Conservation (phyloP, 2,329 filamentous ascomycete genomes). For the Hymenoscyphus repandus region DNA sequence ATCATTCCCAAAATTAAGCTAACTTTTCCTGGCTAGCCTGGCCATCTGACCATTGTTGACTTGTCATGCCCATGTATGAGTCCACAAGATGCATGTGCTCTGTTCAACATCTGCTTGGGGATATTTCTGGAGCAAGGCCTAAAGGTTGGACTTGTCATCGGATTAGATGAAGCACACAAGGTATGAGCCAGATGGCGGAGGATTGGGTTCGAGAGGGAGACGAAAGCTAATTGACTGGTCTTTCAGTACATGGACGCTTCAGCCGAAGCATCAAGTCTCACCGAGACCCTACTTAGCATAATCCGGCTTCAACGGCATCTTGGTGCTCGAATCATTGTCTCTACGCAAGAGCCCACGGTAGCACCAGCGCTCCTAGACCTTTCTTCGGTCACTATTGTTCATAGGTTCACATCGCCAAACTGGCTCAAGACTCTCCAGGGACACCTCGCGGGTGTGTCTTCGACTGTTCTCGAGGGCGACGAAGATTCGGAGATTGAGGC, state of each 20-base stretch:
- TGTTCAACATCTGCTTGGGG: slow-evolving; percentile 68
- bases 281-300: slow-evolving; percentile 53
- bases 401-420: slow-evolving; percentile 62
- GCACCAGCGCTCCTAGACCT: slow-evolving; percentile 64
- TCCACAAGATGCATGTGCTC: slow-evolving; percentile 57
- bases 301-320: slow-evolving; percentile 69
- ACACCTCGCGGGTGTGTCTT: slow-evolving; percentile 42
- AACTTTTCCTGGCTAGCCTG: slow-evolving; percentile 31
- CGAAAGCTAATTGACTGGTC: background rate
- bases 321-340: slow-evolving; percentile 61
- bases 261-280: slow-evolving; percentile 51
- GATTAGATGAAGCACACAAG: slow-evolving; percentile 75
- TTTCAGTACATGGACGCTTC: slow-evolving; percentile 52
- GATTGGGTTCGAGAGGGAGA: background rate
- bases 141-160: slow-evolving; percentile 53
- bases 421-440: slow-evolving; percentile 41
- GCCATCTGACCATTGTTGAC: slow-evolving; percentile 62
- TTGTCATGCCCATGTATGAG: slow-evolving; percentile 69
- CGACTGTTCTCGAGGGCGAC: slow-evolving; percentile 17
- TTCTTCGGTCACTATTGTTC: slow-evolving; percentile 66
- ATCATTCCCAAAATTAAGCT: background rate
- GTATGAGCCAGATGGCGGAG: slow-evolving; percentile 29
- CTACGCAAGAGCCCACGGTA: slow-evolving; percentile 73
- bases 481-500: slow-evolving; percentile 17
- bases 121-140: slow-evolving; percentile 55